Percentiles rank a stretch among this genome's conserved stretches.
phyloP scores from a whole-genome alignment of 805 yeast genomes.

The Naumovozyma castellii region DNA sequence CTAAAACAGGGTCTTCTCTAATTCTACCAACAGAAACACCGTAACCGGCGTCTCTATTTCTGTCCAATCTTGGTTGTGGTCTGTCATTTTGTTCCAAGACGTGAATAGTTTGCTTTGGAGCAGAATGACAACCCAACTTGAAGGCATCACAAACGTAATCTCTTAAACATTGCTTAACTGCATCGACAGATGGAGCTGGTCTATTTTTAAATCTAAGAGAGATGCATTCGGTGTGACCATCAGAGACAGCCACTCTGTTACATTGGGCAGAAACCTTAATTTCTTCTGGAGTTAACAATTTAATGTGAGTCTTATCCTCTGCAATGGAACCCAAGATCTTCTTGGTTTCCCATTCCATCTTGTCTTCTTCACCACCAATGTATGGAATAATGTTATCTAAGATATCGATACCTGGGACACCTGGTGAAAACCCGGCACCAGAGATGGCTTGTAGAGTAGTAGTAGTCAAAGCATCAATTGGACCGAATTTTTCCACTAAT shows the following conservation, averaged over 20 bases:
- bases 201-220: slow-evolving; percentile 71
- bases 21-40: slow-evolving; percentile 93
- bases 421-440: slow-evolving; percentile 97
- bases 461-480: slow-evolving; percentile 74
- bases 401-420: slow-evolving; percentile 90
- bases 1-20: slow-evolving; percentile 87
- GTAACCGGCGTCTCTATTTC: slow-evolving; percentile 88
- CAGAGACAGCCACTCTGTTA: slow-evolving; percentile 92
- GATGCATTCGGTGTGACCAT: slow-evolving; percentile 96
- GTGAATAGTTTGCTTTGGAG: slow-evolving; percentile 87
- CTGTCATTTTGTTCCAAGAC: slow-evolving; percentile 85
- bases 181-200: slow-evolving; percentile 78
- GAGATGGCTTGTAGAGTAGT: slow-evolving; percentile 96
- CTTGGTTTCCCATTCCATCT: slow-evolving; percentile 96
- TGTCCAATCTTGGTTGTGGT: slow-evolving; percentile 96
- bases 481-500: slow-evolving; percentile 82
- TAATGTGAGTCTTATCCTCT: slow-evolving; percentile 44
- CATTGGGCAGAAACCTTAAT: slow-evolving; percentile 90
- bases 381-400: slow-evolving; percentile 91
- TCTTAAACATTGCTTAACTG: slow-evolving; percentile 58
- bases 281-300: slow-evolving; percentile 53
- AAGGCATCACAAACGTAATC: slow-evolving; percentile 79
- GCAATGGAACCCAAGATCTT: slow-evolving; percentile 73
- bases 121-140: slow-evolving; percentile 73
- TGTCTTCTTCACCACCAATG: slow-evolving; percentile 95